Percentiles rank a stretch among this genome's conserved stretches.
phyloP scores from a whole-genome alignment of 257 asterid genomes.

The Primulina tabacum region DNA sequence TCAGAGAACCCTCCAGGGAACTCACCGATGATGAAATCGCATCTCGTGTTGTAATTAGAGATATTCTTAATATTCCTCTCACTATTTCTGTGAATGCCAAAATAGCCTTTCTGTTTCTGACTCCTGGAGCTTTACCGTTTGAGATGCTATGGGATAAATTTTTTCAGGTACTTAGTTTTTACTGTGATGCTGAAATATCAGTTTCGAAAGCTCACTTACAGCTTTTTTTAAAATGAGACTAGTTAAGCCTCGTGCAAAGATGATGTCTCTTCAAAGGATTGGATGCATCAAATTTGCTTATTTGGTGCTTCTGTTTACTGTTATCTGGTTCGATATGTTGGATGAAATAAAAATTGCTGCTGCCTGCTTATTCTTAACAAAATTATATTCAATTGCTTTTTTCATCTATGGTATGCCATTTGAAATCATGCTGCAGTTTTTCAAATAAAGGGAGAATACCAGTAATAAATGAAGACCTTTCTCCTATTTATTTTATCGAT shows the following conservation, averaged over 20 bases:
- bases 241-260: conserved; percentile 1
- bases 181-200: background rate
- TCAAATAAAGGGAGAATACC: background rate
- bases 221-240: conserved; percentile 4
- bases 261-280: conserved; percentile 1
- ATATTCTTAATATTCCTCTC: conserved; percentile 63
- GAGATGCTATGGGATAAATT: conserved; percentile 97
- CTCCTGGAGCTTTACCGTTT: conserved; percentile 95
- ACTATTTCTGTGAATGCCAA: conserved; percentile 50
- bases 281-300: conserved; percentile 3
- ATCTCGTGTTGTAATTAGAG: conserved; percentile 82
- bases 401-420: conserved; percentile 8
- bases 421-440: conserved; percentile 3
- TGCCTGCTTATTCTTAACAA: background rate
- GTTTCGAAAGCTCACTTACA: background rate
- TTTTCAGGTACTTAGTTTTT: conserved; percentile 68
- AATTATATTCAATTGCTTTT: conserved; percentile 4
- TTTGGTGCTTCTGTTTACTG: background rate
- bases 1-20: conserved; percentile 42
- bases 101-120: conserved; percentile 90
- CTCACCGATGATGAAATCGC: conserved; percentile 81
- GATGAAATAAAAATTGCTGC: background rate
- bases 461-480: background rate
- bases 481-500: background rate
- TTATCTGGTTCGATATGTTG: background rate